Evolutionary conservation across 2,329 filamentous ascomycete species (phyloP).

Genomic region (Fusarium transvaalense): DNA sequence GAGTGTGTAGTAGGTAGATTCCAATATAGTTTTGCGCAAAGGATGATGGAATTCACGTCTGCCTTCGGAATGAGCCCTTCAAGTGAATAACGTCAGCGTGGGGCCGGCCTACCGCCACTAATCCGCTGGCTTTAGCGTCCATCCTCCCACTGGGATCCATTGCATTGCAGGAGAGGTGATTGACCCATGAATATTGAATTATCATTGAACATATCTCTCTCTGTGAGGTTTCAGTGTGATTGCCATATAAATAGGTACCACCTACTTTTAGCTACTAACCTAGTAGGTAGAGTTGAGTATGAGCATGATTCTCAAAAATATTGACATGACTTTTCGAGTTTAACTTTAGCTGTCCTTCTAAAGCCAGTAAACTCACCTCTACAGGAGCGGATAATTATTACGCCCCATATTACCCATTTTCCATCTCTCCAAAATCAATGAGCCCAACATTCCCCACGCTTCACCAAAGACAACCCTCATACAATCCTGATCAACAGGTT

Average conservation of each 20-base stretch:
- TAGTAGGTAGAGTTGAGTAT: not conserved
- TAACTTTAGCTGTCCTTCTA: not conserved
- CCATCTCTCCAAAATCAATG: slow-evolving; percentile 22
- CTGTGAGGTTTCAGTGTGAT: not conserved
- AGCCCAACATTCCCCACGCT: slow-evolving; percentile 18
- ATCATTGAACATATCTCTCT: not conserved
- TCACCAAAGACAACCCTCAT: not conserved
- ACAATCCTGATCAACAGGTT: slow-evolving; percentile 6
- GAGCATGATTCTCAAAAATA: not conserved
- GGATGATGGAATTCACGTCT: slow-evolving; percentile 16
- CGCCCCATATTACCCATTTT: slow-evolving; percentile 1
- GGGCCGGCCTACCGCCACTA: slow-evolving; percentile 28
- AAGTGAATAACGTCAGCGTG: slow-evolving; percentile 45
- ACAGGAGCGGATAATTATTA: slow-evolving; percentile 8
- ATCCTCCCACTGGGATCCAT: not conserved
- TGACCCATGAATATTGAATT: not conserved
- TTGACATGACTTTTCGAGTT: not conserved
- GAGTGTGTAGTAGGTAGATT: not conserved
- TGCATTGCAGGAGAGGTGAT: too few species aligned
- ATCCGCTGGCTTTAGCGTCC: slow-evolving; percentile 26
- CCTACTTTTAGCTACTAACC: not conserved
- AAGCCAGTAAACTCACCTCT: not conserved
- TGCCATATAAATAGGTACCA: too few species aligned
- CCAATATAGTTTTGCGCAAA: not conserved
- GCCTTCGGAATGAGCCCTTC: slow-evolving; percentile 3